Conservation (phyloP, 371 early-diverging fungal species). For the Lichtheimia hyalospora region DNA sequence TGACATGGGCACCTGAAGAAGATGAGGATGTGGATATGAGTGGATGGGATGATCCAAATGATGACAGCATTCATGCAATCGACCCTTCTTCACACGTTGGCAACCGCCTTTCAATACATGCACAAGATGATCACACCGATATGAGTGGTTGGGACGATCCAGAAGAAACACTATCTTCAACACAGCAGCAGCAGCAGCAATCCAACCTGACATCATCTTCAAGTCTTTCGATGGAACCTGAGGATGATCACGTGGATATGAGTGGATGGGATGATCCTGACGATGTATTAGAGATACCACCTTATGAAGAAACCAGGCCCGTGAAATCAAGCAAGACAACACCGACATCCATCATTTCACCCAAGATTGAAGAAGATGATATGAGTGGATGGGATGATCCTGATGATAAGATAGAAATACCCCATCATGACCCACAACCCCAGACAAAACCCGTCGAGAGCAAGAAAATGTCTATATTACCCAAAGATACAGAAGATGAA, state of each 20-base stretch:
- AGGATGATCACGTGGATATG: background rate
- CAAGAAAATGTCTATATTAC: slow-evolving; percentile 4
- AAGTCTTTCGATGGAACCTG: background rate
- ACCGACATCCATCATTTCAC: background rate
- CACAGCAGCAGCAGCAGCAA: background rate
- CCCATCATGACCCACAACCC: background rate
- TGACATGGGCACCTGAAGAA: slow-evolving; percentile 9
- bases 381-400: background rate
- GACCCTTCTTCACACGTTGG: background rate
- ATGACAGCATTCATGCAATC: slow-evolving; percentile 8
- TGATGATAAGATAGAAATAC: background rate
- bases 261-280: slow-evolving; percentile 3
- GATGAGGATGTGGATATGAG: slow-evolving; percentile 18
- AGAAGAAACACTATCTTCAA: background rate
- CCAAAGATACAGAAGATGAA: slow-evolving; percentile 1
- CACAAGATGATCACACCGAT: background rate
- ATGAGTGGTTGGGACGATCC: slow-evolving; percentile 1
- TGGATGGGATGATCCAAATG: slow-evolving; percentile 18
- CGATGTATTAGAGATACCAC: background rate
- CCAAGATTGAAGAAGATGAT: background rate
- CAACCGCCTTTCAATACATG: background rate
- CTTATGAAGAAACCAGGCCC: background rate
- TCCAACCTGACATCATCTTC: background rate
- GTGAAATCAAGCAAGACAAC: background rate
- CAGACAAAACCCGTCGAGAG: background rate